Evolutionary conservation across 495 filamentous ascomycete species (phyloP).

Genomic region (Letharia lupina): DNA sequence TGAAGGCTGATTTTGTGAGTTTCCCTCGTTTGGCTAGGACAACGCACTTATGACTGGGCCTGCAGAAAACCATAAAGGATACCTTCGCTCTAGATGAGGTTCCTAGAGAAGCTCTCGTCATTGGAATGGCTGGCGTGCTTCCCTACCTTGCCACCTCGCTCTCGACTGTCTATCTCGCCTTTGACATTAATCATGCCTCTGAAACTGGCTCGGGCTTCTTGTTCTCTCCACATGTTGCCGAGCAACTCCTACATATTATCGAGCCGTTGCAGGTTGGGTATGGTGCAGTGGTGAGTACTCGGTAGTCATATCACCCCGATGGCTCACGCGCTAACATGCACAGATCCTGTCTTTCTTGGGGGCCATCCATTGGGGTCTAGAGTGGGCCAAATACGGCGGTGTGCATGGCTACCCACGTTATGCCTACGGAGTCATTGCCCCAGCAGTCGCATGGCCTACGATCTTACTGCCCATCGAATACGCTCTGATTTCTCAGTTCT

Average conservation of each 20-base stretch:
- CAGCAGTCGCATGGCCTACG: slow-evolving; percentile 89
- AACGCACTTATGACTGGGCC: slow-evolving; percentile 5
- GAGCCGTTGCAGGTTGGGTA: slow-evolving; percentile 92
- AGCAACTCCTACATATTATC: slow-evolving; percentile 64
- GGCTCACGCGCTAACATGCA: background rate
- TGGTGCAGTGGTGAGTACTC: slow-evolving; percentile 68
- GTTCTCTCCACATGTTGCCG: slow-evolving; percentile 62
- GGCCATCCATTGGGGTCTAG: slow-evolving; percentile 89
- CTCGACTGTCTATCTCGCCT: slow-evolving; percentile 79
- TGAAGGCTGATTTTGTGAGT: slow-evolving; percentile 69
- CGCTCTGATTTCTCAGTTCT: slow-evolving; percentile 84
- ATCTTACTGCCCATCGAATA: slow-evolving; percentile 78
- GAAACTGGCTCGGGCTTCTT: slow-evolving; percentile 53
- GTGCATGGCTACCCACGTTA: slow-evolving; percentile 68
- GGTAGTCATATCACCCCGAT: background rate
- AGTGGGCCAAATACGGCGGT: slow-evolving; percentile 70
- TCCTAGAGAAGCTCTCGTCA: slow-evolving; percentile 67
- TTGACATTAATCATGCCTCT: slow-evolving; percentile 61
- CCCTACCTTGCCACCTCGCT: slow-evolving; percentile 86
- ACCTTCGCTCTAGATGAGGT: slow-evolving; percentile 73
- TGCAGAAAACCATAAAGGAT: slow-evolving; percentile 72
- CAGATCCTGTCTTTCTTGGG: slow-evolving; percentile 93
- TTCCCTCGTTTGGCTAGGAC: background rate
- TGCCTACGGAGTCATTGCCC: slow-evolving; percentile 70
- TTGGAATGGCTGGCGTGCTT: slow-evolving; percentile 82